Percentiles rank a stretch among this genome's conserved stretches.
These are phyloP conservation scores for Suillus variegatus DNA, from an alignment of 768 basidiomycete genomes.

Conservation along the genomic window DNA sequence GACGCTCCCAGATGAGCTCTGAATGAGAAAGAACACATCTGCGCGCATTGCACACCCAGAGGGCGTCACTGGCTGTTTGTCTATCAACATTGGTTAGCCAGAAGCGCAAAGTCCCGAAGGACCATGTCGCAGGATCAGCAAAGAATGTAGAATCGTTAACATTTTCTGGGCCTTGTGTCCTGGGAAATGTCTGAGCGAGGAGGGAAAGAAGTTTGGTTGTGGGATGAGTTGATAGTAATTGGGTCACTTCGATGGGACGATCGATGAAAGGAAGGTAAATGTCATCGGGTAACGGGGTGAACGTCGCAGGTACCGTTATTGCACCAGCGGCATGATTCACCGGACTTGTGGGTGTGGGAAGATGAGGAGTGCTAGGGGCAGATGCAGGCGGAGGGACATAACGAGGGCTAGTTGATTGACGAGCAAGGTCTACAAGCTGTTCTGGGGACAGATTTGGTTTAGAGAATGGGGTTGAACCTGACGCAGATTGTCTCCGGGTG, in stretches of 20 bases:
- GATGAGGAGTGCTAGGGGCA: conserved; percentile 17
- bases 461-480: conserved; percentile 35
- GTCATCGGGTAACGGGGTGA: conserved; percentile 74
- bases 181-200: conserved; percentile 68
- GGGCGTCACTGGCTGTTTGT: conserved; percentile 60
- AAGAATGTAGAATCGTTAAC: conserved; percentile 35
- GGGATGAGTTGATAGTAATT: conserved; percentile 64
- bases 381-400: conserved; percentile 24
- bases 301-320: conserved; percentile 50
- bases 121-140: conserved; percentile 69
- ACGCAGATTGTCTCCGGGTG: conserved; percentile 29
- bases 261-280: conserved; percentile 87
- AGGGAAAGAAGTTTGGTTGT: conserved; percentile 73
- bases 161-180: conserved; percentile 27
- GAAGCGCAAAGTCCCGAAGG: conserved; percentile 63
- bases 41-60: conserved; percentile 76
- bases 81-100: conserved; percentile 72
- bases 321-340: neutral
- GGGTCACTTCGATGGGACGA: conserved; percentile 71
- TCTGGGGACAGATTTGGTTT: conserved; percentile 67
- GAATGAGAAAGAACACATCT: conserved; percentile 74
- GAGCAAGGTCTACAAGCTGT: conserved; percentile 74
- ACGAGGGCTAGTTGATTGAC: conserved; percentile 52
- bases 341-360: conserved; percentile 15
- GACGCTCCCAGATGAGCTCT: conserved; percentile 89